A percentile compares a stretch with the other conserved stretches of the same genome.
phyloP scores from a whole-genome alignment of 495 filamentous ascomycete species.

The Lophiostoma macrostomum region DNA sequence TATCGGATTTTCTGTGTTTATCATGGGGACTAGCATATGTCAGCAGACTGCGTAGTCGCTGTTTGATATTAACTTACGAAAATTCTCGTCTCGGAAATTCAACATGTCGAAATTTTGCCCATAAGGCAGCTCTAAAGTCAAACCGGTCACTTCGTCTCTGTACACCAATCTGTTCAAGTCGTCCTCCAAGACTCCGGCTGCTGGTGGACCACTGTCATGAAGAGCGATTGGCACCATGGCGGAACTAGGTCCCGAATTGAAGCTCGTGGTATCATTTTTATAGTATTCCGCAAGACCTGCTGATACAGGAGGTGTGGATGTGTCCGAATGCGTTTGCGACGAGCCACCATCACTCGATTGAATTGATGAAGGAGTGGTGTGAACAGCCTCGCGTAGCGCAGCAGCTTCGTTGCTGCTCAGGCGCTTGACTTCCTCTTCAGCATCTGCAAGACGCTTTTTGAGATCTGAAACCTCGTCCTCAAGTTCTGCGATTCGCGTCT shows the following conservation, averaged over 20 bases:
- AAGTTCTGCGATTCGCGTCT: neutral
- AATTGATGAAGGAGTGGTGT: neutral
- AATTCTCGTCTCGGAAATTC: neutral
- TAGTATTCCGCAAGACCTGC: too few species aligned
- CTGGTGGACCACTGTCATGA: too few species aligned
- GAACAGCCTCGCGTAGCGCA: neutral
- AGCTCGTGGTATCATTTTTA: too few species aligned
- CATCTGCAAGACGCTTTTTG: neutral
- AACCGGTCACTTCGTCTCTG: neutral
- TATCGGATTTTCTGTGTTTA: too few species aligned
- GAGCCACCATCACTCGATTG: neutral
- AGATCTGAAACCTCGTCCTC: conserved; percentile 1
- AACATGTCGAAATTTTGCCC: neutral
- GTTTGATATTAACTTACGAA: neutral
- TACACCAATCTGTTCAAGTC: too few species aligned
- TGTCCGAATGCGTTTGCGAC: too few species aligned
- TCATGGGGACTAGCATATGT: too few species aligned
- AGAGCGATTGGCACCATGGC: too few species aligned
- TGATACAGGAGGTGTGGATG: too few species aligned
- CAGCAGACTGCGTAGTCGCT: too few species aligned
- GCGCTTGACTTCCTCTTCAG: neutral
- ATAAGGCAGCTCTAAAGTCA: neutral
- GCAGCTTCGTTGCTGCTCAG: neutral
- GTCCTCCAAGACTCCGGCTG: too few species aligned
- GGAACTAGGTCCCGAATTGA: too few species aligned